Evolutionary conservation across 306 rosid genomes (phyloP).

Genomic region (Ochetophila trinervis): DNA sequence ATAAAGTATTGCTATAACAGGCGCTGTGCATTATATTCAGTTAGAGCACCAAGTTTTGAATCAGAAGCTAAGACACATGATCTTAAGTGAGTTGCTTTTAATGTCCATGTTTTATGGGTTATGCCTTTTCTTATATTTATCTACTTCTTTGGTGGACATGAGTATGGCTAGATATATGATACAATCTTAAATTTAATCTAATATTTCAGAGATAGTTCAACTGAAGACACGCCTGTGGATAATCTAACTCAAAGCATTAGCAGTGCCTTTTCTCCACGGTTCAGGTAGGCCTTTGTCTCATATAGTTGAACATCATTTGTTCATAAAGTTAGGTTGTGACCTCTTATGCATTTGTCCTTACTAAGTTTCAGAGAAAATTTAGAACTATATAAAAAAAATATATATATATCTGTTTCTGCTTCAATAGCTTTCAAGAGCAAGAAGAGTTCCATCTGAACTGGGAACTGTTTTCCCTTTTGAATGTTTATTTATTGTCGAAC

Average conservation of each 20-base stretch:
- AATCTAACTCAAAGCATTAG: conserved; percentile 66
- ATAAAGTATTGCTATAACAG: conserved; percentile 81
- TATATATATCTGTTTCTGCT: no score
- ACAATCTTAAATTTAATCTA: conserved; percentile 4
- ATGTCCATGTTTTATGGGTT: conserved; percentile 11
- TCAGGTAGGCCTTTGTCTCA: conserved; percentile 52
- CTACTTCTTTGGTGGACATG: no score
- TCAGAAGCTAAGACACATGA: conserved; percentile 42
- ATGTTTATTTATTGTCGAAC: no score
- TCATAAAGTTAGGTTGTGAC: background rate
- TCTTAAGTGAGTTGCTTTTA: conserved; percentile 48
- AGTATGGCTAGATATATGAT: background rate
- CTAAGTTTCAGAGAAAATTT: no score
- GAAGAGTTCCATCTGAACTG: no score
- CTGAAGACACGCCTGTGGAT: conserved; percentile 33
- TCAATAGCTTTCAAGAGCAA: no score
- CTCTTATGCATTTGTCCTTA: no score
- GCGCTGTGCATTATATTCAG: conserved; percentile 67
- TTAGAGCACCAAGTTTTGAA: conserved; percentile 41
- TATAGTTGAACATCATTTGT: background rate
- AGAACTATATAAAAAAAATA: no score
- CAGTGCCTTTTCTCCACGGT: conserved; percentile 73
- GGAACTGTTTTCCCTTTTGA: no score
- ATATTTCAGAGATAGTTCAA: conserved; percentile 44
- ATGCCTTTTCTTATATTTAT: background rate